Conservation (phyloP, 352 stramenopile genomes). For the Peronospora farinosa region DNA sequence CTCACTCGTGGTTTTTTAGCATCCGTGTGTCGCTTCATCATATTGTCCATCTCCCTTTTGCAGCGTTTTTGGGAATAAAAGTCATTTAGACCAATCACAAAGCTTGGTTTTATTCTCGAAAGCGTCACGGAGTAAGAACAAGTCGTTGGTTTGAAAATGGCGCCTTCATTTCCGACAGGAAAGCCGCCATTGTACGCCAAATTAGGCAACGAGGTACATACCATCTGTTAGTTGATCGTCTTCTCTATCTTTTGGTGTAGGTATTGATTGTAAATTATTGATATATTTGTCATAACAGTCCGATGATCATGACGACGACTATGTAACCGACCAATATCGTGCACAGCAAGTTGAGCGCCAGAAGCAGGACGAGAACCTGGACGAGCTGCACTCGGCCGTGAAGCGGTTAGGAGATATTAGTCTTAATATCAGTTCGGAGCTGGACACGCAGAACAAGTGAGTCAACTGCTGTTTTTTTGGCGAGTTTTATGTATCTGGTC, state of each 20-base stretch:
- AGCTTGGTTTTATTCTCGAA: constrained; percentile 2
- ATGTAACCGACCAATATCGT: constrained; percentile 37
- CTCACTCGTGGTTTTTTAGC: background rate
- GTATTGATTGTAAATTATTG: constrained; percentile 2
- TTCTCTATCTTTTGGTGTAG: background rate
- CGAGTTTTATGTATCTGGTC: constrained; percentile 8
- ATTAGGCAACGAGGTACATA: constrained; percentile 57
- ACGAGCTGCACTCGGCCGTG: constrained; percentile 68
- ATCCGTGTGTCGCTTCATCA: constrained; percentile 10
- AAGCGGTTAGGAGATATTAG: constrained; percentile 82
- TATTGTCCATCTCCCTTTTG: constrained; percentile 3
- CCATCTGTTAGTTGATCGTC: background rate
- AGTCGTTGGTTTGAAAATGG: constrained; percentile 25
- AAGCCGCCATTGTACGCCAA: constrained; percentile 68
- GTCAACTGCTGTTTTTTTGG: background rate
- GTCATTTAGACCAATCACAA: constrained; percentile 22
- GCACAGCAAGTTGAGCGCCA: constrained; percentile 68
- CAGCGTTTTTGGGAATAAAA: no score
- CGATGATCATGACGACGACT: constrained; percentile 55
- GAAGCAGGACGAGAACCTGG: constrained; percentile 80
- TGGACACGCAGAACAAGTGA: constrained; percentile 78
- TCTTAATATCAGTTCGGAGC: constrained; percentile 73
- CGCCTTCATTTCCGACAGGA: constrained; percentile 46
- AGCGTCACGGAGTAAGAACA: background rate
- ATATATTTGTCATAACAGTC: constrained; percentile 23